Evolutionary conservation across 2,329 filamentous ascomycete genomes (phyloP).

Genomic region (Colletotrichum gigasporum): DNA sequence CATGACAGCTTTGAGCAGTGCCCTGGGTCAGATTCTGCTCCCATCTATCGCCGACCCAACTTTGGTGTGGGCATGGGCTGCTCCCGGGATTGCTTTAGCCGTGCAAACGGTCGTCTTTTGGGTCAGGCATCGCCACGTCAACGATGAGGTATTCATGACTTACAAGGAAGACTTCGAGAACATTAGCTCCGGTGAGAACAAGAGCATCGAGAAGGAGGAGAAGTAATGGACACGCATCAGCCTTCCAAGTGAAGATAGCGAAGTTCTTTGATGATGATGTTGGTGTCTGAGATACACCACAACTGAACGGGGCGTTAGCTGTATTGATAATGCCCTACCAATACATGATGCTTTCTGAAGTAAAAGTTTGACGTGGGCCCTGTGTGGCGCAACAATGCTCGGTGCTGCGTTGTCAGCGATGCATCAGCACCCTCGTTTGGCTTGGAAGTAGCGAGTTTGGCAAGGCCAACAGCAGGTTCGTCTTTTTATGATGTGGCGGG

Average conservation of each 20-base stretch:
- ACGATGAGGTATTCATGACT: constrained; percentile 33
- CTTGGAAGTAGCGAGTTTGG: too few relatives aligned
- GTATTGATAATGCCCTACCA: too few relatives aligned
- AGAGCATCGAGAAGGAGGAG: constrained; percentile 5
- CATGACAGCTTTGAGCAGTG: constrained; percentile 66
- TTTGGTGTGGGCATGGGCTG: constrained; percentile 37
- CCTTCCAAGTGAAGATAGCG: neutral
- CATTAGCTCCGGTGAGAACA: neutral
- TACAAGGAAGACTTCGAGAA: constrained; percentile 18
- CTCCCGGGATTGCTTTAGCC: constrained; percentile 36
- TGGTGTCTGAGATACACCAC: too few relatives aligned
- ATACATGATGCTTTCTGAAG: too few relatives aligned
- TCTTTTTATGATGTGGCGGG: too few relatives aligned
- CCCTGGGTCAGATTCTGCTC: constrained; percentile 54
- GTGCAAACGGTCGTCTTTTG: constrained; percentile 37
- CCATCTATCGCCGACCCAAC: constrained; percentile 52
- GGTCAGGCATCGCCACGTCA: constrained; percentile 36
- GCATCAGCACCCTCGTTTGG: too few relatives aligned
- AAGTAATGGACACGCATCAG: neutral
- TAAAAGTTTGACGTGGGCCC: too few relatives aligned
- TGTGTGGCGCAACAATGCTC: too few relatives aligned
- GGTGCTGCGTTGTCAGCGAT: too few relatives aligned
- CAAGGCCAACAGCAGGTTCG: too few relatives aligned
- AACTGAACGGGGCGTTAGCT: too few relatives aligned
- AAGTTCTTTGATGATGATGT: too few relatives aligned